Conservation (phyloP, 108 stramenopile genomes). For the Heterococcus sp. region DNA sequence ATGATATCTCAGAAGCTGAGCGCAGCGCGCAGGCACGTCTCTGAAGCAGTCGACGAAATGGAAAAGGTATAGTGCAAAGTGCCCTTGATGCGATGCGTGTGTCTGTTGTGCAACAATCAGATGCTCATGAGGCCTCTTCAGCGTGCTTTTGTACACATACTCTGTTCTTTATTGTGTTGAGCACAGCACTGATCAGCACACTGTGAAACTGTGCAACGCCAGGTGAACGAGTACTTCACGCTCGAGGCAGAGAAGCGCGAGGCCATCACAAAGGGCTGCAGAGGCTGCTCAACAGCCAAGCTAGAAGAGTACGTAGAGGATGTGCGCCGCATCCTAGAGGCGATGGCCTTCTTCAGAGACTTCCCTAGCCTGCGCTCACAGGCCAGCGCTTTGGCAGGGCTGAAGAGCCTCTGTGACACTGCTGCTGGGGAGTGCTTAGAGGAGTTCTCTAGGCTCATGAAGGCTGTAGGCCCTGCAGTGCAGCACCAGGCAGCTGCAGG, state of each 20-base stretch:
- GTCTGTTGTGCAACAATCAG: too few species aligned
- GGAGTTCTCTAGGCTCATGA: slow-evolving; percentile 32
- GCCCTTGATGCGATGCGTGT: too few species aligned
- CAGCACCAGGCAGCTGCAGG: slow-evolving; percentile 9
- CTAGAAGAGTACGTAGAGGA: slow-evolving; percentile 36
- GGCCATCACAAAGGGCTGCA: slow-evolving; percentile 27
- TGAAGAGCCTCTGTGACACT: slow-evolving; percentile 5
- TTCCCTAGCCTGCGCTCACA: slow-evolving; percentile 27
- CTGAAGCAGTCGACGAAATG: slow-evolving; percentile 23
- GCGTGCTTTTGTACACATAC: too few species aligned
- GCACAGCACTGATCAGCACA: too few species aligned
- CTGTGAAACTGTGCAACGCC: too few species aligned
- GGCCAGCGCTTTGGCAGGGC: slow-evolving; percentile 10
- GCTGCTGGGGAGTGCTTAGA: slow-evolving; percentile 37
- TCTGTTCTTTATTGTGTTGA: too few species aligned
- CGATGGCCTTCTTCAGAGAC: slow-evolving; percentile 25
- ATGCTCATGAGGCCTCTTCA: too few species aligned
- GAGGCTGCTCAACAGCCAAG: slow-evolving; percentile 9
- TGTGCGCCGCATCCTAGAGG: slow-evolving; percentile 30
- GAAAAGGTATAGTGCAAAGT: too few species aligned
- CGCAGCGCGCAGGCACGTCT: slow-evolving; percentile 17
- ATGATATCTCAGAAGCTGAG: slow-evolving; percentile 35
- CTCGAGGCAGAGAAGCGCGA: slow-evolving; percentile 38
- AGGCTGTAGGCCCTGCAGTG: slow-evolving; percentile 16
- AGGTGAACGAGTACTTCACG: slow-evolving; percentile 36